A percentile compares a stretch with the other conserved stretches of the same genome.
These are phyloP conservation scores for Cryptococcus sp. DNA, from an alignment of 1,284 basidiomycete genomes.

Conservation along the genomic window DNA sequence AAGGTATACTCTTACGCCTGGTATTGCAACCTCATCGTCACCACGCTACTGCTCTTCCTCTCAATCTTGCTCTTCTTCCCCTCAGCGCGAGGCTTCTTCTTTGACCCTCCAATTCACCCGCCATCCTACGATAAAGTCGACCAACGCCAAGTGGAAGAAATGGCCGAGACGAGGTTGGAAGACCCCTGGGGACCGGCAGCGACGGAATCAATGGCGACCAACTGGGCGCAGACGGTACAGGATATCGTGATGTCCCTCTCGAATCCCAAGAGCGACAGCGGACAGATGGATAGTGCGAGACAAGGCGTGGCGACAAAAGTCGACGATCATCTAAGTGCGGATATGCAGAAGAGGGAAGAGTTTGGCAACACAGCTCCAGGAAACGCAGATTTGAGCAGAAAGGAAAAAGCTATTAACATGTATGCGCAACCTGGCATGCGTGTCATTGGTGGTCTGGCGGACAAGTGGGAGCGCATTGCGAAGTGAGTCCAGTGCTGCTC, in stretches of 20 bases:
- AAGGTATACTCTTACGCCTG: constrained; percentile 54
- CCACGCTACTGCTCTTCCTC: constrained; percentile 25
- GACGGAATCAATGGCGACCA: constrained; percentile 14
- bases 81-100: constrained; percentile 20
- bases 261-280: constrained; percentile 1
- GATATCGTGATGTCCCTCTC: constrained; percentile 9
- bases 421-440: constrained; percentile 30
- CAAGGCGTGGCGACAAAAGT: constrained; percentile 6
- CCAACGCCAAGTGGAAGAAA: not conserved
- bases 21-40: constrained; percentile 41
- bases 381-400: constrained; percentile 12
- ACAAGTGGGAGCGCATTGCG: constrained; percentile 38
- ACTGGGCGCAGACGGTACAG: constrained; percentile 17
- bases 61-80: constrained; percentile 27
- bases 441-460: constrained; percentile 29
- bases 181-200: constrained; percentile 13
- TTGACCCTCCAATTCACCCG: constrained; percentile 4
- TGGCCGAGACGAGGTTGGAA: too few relatives aligned
- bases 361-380: not conserved
- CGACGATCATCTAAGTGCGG: constrained; percentile 11
- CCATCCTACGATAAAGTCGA: not conserved
- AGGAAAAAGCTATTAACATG: constrained; percentile 20
- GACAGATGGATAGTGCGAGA: not conserved
- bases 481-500: constrained; percentile 23
- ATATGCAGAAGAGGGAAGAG: constrained; percentile 18